Evolutionary conservation across 495 filamentous ascomycete species (phyloP).

Genomic region (Penicillium angulare): DNA sequence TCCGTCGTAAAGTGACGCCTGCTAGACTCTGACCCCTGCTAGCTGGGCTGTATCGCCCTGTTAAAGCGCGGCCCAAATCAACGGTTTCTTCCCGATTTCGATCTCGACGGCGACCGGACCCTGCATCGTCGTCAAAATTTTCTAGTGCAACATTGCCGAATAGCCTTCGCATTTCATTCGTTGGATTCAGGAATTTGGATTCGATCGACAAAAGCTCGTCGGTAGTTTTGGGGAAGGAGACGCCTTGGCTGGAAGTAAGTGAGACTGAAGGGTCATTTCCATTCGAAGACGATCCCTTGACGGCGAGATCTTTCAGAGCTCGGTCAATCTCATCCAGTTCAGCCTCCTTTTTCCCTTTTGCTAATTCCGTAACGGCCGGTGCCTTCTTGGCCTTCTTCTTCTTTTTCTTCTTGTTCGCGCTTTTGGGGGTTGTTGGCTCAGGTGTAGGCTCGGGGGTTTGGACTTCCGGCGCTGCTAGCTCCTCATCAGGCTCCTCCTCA

Average conservation of each 20-base stretch:
- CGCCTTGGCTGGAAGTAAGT: neutral
- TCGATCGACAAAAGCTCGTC: conserved; percentile 70
- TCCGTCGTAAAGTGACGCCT: conserved; percentile 68
- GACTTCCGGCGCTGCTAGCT: conserved; percentile 24
- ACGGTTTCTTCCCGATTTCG: conserved; percentile 51
- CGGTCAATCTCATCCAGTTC: conserved; percentile 79
- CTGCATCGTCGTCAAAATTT: conserved; percentile 53
- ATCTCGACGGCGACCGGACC: conserved; percentile 51
- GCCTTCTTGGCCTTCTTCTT: conserved; percentile 34
- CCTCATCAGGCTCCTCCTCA: conserved; percentile 35
- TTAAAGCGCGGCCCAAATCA: conserved; percentile 70
- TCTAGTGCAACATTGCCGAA: conserved; percentile 82
- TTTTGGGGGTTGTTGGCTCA: conserved; percentile 31
- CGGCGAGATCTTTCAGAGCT: conserved; percentile 64
- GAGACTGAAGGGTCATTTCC: conserved; percentile 19
- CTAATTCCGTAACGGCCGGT: conserved; percentile 4
- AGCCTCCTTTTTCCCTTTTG: conserved; percentile 19
- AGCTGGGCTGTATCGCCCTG: conserved; percentile 57
- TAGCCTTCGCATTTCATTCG: conserved; percentile 89
- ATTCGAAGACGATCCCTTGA: conserved; percentile 18
- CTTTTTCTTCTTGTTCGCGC: conserved; percentile 51
- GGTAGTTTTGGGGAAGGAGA: conserved; percentile 42
- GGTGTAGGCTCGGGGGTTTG: conserved; percentile 16
- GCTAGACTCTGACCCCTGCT: conserved; percentile 60
- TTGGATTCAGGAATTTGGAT: conserved; percentile 74